phyloP scores from a whole-genome alignment of 306 rosid genomes.

The Calophaca sinica region DNA sequence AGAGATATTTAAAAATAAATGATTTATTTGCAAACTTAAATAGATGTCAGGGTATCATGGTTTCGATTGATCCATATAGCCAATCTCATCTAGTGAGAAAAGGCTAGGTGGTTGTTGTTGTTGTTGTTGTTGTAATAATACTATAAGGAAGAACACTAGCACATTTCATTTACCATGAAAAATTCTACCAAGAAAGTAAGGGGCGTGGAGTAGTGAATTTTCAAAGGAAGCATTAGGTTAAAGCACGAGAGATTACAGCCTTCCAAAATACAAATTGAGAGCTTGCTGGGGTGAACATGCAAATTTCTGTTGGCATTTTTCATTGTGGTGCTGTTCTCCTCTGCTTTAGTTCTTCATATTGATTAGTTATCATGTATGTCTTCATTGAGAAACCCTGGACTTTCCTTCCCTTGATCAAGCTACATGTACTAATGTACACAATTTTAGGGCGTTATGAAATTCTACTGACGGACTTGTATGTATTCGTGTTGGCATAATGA shows the following conservation, averaged over 20 bases:
- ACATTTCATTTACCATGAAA: slow-evolving; percentile 24
- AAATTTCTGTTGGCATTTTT: slow-evolving; percentile 32
- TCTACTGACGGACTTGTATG: slow-evolving; percentile 22
- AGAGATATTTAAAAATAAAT: neutral
- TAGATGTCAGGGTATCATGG: neutral
- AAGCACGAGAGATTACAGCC: slow-evolving; percentile 30
- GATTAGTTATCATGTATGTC: slow-evolving; percentile 13
- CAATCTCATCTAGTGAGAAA: neutral
- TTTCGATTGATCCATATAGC: neutral
- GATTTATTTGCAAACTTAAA: neutral
- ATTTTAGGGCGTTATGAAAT: slow-evolving; percentile 19
- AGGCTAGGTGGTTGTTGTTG: neutral
- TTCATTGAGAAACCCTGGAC: neutral
- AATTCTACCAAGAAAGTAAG: slow-evolving; percentile 13
- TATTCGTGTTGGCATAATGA: neutral
- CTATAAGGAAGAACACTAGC: slow-evolving; percentile 22
- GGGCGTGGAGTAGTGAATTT: slow-evolving; percentile 35
- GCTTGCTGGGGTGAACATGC: slow-evolving; percentile 6
- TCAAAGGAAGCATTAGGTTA: slow-evolving; percentile 6
- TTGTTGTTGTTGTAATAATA: neutral
- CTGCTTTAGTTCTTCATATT: slow-evolving; percentile 15
- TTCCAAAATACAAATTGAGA: neutral
- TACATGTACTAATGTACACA: slow-evolving; percentile 9
- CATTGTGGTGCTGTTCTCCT: neutral
- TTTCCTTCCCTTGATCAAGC: slow-evolving; percentile 8